Evolutionary conservation across 805 yeast genomes (phyloP).

Genomic region (Candida boidinii): DNA sequence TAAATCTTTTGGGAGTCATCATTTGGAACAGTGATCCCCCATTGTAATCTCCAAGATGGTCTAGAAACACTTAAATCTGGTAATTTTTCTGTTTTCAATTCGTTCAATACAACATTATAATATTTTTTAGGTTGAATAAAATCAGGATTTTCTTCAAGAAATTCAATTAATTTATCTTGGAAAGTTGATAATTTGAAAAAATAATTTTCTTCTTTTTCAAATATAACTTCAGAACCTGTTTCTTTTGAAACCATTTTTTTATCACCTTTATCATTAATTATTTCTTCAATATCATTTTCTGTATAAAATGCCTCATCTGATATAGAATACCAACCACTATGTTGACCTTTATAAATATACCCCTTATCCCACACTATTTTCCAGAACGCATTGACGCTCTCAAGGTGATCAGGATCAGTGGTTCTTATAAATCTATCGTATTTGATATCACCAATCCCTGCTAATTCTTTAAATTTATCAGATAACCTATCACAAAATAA

Average conservation of each 20-base stretch:
- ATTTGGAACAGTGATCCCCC: conserved; percentile 89
- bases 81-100: conserved; percentile 39
- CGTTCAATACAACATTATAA: conserved; percentile 45
- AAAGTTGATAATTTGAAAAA: conserved; percentile 70
- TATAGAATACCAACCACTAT: conserved; percentile 90
- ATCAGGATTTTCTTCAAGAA: conserved; percentile 37
- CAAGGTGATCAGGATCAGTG: conserved; percentile 72
- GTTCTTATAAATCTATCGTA: conserved; percentile 83
- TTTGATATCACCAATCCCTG: conserved; percentile 44
- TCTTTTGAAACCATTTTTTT: conserved; percentile 41
- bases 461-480: conserved; percentile 54
- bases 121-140: conserved; percentile 64
- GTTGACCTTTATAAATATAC: conserved; percentile 72
- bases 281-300: conserved; percentile 56
- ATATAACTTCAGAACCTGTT: conserved; percentile 66
- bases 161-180: conserved; percentile 41
- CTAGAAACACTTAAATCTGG: conserved; percentile 81
- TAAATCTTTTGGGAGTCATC: conserved; percentile 75
- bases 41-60: conserved; percentile 64
- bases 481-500: conserved; percentile 66
- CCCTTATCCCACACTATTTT: conserved; percentile 46
- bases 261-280: conserved; percentile 24
- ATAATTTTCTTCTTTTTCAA: conserved; percentile 76
- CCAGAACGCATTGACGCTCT: conserved; percentile 69
- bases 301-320: conserved; percentile 95